These are phyloP conservation scores for Mycoemilia scoparia DNA, from an alignment of 192 early-diverging fungal species.

Conservation along the genomic window DNA sequence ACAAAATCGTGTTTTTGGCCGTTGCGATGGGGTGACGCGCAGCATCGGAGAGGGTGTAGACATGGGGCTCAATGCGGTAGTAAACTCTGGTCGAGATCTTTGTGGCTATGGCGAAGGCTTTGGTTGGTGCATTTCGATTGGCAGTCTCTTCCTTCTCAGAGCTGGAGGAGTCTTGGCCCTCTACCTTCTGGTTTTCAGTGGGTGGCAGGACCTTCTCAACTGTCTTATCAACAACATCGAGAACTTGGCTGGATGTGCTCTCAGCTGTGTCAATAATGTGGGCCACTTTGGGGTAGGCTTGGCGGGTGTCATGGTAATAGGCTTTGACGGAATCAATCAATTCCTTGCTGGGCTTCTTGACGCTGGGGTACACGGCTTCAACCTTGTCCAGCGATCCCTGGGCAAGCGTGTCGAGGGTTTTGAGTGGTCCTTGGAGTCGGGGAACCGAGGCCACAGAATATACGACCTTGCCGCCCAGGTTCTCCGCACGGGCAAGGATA, in stretches of 20 bases:
- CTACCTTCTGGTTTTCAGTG: neutral
- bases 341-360: constrained; percentile 39
- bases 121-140: neutral
- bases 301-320: no score
- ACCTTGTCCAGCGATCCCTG: constrained; percentile 43
- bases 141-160: constrained; percentile 1
- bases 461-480: constrained; percentile 16
- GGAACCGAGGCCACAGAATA: constrained; percentile 20
- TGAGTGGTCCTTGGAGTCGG: constrained; percentile 33
- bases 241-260: constrained; percentile 32
- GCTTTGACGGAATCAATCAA: constrained; percentile 35
- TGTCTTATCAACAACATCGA: constrained; percentile 33
- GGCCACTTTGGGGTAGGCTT: constrained; percentile 30
- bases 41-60: constrained; percentile 12
- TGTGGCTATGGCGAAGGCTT: neutral
- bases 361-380: constrained; percentile 38
- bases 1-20: constrained; percentile 21
- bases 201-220: constrained; percentile 35
- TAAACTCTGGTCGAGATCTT: neutral
- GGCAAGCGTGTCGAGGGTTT: constrained; percentile 37
- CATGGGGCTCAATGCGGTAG: neutral
- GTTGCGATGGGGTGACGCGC: no score
- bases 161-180: neutral
- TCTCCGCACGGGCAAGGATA: constrained; percentile 22
- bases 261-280: constrained; percentile 35